Evolutionary conservation across 1,284 basidiomycete genomes (phyloP).

Genomic region (Pseudozyma pruni): DNA sequence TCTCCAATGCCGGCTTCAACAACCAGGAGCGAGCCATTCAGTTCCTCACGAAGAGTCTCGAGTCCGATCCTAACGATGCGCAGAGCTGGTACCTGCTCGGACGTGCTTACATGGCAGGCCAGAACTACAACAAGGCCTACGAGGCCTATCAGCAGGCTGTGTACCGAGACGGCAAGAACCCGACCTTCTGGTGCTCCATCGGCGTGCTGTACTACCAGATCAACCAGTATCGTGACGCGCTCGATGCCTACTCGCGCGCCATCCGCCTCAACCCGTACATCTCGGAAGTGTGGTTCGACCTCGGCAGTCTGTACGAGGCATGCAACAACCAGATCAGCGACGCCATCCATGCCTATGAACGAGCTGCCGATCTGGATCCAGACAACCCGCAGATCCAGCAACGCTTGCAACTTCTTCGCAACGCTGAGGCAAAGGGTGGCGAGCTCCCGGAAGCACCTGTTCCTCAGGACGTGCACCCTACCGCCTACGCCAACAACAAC

Average conservation of each 20-base stretch:
- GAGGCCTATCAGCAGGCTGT: slow-evolving; percentile 99
- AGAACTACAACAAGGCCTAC: slow-evolving; percentile 99
- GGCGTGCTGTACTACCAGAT: slow-evolving; percentile 99
- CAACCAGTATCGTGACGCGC: slow-evolving; percentile 96
- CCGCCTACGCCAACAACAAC: slow-evolving; percentile 75
- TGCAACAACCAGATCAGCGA: slow-evolving; percentile 99
- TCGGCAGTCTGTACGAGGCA: slow-evolving; percentile 94
- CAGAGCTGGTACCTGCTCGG: slow-evolving; percentile 99
- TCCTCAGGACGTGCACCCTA: slow-evolving; percentile 93
- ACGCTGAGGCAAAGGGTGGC: slow-evolving; percentile 81
- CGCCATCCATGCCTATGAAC: slow-evolving; percentile 90
- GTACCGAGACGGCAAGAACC: slow-evolving; percentile 96
- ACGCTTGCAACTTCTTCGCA: slow-evolving; percentile 74
- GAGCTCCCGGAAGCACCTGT: slow-evolving; percentile 82
- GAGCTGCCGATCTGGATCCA: slow-evolving; percentile 65
- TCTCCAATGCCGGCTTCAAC: slow-evolving; percentile 90
- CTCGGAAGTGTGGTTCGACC: slow-evolving; percentile 98
- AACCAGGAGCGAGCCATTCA: slow-evolving; percentile 93
- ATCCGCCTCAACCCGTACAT: slow-evolving; percentile 99
- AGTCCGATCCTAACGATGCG: slow-evolving; percentile 87
- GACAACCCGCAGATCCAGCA: slow-evolving; percentile 64
- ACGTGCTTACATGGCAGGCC: slow-evolving; percentile 97
- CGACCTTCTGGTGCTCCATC: slow-evolving; percentile 99
- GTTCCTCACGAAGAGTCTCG: slow-evolving; percentile 85
- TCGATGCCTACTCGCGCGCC: slow-evolving; percentile 97